phyloP scores from a whole-genome alignment of 306 rosid genomes.

The Dalbergia cochinchinensis region DNA sequence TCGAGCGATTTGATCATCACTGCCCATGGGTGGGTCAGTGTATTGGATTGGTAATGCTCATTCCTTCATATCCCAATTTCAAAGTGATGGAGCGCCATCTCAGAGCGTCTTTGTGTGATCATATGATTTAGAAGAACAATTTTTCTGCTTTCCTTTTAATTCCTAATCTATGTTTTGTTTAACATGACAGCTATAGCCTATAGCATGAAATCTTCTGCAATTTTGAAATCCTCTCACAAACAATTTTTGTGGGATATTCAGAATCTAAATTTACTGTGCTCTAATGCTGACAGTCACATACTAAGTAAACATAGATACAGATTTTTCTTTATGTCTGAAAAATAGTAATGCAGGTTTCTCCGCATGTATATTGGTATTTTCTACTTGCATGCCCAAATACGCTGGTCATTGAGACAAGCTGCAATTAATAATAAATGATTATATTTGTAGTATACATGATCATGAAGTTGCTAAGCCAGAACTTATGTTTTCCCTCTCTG shows the following conservation, averaged over 20 bases:
- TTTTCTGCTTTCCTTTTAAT: slow-evolving; percentile 5
- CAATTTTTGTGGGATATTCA: slow-evolving; percentile 2
- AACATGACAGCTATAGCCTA: not conserved
- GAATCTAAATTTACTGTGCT: slow-evolving; percentile 1
- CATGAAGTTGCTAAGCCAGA: slow-evolving; percentile 23
- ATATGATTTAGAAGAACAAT: not conserved
- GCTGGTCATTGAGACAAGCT: not conserved
- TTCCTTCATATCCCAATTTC: slow-evolving; percentile 32
- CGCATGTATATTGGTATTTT: slow-evolving; percentile 32
- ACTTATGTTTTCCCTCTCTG: slow-evolving; percentile 16
- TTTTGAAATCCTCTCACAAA: not conserved
- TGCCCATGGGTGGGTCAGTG: slow-evolving; percentile 97
- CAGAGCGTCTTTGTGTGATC: not conserved
- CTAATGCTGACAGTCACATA: not conserved
- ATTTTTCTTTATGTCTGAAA: not conserved
- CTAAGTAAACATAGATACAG: not conserved
- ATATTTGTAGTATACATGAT: slow-evolving; percentile 33
- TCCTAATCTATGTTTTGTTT: not conserved
- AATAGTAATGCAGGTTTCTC: not conserved
- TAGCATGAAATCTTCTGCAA: not conserved
- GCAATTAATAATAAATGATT: not conserved
- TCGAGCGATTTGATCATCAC: slow-evolving; percentile 90
- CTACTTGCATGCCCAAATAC: not conserved
- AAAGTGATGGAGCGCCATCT: not conserved
- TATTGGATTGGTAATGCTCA: slow-evolving; percentile 72